These are phyloP conservation scores for Cladophialophora carrionii DNA, from an alignment of 2,329 filamentous ascomycete genomes.

Conservation along the genomic window DNA sequence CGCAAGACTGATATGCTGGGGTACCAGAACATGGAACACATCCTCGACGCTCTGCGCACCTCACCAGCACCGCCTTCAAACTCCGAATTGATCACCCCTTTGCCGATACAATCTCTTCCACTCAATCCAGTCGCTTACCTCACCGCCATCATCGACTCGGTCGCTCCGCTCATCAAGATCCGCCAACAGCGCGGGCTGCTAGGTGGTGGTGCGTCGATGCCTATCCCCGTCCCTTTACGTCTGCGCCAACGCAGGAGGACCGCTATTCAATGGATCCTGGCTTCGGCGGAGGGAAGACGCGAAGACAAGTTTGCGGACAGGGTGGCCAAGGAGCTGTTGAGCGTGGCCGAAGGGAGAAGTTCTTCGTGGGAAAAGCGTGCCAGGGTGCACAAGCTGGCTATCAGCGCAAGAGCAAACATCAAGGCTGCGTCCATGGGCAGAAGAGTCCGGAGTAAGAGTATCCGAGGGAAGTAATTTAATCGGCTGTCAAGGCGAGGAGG, in stretches of 20 bases:
- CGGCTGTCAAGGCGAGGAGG: too few relatives aligned
- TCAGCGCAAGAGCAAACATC: slow-evolving; percentile 75
- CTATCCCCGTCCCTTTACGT: slow-evolving; percentile 76
- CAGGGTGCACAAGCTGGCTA: slow-evolving; percentile 77
- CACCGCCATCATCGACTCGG: slow-evolving; percentile 85
- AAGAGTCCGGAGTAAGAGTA: slow-evolving; percentile 26
- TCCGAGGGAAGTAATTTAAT: slow-evolving; percentile 11
- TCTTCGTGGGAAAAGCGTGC: slow-evolving; percentile 80
- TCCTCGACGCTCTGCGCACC: slow-evolving; percentile 82
- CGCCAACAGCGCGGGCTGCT: slow-evolving; percentile 74
- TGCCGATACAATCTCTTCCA: slow-evolving; percentile 77
- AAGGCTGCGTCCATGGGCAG: slow-evolving; percentile 42
- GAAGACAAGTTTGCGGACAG: slow-evolving; percentile 74
- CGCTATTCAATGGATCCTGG: slow-evolving; percentile 87
- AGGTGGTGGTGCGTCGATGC: slow-evolving; percentile 82
- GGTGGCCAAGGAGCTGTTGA: slow-evolving; percentile 82
- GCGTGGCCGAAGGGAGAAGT: slow-evolving; percentile 84
- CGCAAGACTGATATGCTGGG: slow-evolving; percentile 1
- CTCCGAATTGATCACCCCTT: slow-evolving; percentile 63
- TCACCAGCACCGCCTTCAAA: slow-evolving; percentile 54
- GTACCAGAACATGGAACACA: slow-evolving; percentile 77
- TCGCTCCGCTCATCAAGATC: slow-evolving; percentile 85
- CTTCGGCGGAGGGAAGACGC: slow-evolving; percentile 76
- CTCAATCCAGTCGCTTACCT: slow-evolving; percentile 90
- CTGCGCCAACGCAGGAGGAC: slow-evolving; percentile 74